Evolutionary conservation across 129 eudicot species (phyloP).

Genomic region (Cynara cardunculus): DNA sequence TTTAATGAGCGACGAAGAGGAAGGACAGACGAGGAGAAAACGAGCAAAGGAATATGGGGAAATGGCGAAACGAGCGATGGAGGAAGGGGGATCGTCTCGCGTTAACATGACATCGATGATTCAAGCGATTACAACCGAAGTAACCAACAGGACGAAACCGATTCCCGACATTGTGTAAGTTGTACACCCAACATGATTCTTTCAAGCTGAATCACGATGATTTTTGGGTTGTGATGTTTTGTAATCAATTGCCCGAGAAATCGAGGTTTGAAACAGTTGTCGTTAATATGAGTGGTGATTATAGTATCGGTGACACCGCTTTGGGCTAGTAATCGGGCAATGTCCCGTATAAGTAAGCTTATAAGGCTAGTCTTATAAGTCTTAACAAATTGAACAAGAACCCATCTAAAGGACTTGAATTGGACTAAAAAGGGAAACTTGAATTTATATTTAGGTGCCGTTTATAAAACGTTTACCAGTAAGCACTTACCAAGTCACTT

Average conservation of each 20-base stretch:
- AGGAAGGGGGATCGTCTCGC: constrained; percentile 31
- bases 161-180: neutral
- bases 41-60: constrained; percentile 30
- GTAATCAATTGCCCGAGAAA: constrained; percentile 13
- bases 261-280: constrained; percentile 22
- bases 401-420: no score
- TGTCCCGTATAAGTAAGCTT: constrained; percentile 39
- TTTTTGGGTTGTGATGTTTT: constrained; percentile 25
- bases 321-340: constrained; percentile 39
- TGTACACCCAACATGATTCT: no score
- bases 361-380: no score
- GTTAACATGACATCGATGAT: constrained; percentile 15
- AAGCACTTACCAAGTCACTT: no score
- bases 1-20: constrained; percentile 24
- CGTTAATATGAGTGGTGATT: constrained; percentile 41
- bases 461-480: no score
- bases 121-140: constrained; percentile 1
- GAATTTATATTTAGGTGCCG: no score
- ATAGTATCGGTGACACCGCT: constrained; percentile 27
- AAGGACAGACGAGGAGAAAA: constrained; percentile 28
- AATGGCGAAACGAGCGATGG: constrained; percentile 37
- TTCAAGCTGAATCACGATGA: no score
- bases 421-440: no score
- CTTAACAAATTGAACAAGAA: no score
- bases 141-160: neutral